These are phyloP conservation scores for Citrullus colocynthis DNA, from an alignment of 306 rosid genomes.

Conservation along the genomic window DNA sequence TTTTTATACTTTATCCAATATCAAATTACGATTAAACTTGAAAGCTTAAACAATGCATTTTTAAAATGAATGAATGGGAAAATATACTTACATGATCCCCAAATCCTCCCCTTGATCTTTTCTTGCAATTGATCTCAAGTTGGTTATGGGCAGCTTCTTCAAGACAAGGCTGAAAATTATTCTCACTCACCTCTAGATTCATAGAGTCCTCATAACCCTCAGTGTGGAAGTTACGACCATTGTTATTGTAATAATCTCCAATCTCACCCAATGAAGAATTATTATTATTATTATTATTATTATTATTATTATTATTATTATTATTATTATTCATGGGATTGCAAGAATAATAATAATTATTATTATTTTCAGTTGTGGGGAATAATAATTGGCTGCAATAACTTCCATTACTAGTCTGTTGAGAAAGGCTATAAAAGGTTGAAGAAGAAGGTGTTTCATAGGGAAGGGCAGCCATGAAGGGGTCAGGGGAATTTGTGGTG, in stretches of 20 bases:
- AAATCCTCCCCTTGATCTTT: conserved; percentile 29
- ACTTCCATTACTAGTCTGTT: conserved; percentile 12
- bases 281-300: not conserved
- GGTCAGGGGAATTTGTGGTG: not conserved
- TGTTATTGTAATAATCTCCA: not conserved
- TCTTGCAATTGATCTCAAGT: conserved; percentile 19
- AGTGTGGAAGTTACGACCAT: not conserved
- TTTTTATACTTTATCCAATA: not conserved
- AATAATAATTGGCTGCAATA: not conserved
- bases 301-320: not conserved
- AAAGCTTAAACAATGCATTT: not conserved
- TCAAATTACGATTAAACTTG: not conserved
- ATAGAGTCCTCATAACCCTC: conserved; percentile 18
- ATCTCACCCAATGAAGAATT: conserved; percentile 22
- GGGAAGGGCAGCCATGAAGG: conserved; percentile 4
- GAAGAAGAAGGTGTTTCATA: conserved; percentile 12
- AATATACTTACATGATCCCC: conserved; percentile 29
- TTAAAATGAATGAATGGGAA: not conserved
- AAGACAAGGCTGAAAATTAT: not conserved
- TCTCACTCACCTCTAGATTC: conserved; percentile 24
- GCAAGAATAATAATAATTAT: not conserved
- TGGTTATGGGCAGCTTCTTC: conserved; percentile 6
- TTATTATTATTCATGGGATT: conserved; percentile 11
- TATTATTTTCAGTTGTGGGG: not conserved
- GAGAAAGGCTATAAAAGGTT: conserved; percentile 13